Base-by-base conservation (phyloP, 2,329 filamentous ascomycete genomes). In the Fusarium succisae region DNA sequence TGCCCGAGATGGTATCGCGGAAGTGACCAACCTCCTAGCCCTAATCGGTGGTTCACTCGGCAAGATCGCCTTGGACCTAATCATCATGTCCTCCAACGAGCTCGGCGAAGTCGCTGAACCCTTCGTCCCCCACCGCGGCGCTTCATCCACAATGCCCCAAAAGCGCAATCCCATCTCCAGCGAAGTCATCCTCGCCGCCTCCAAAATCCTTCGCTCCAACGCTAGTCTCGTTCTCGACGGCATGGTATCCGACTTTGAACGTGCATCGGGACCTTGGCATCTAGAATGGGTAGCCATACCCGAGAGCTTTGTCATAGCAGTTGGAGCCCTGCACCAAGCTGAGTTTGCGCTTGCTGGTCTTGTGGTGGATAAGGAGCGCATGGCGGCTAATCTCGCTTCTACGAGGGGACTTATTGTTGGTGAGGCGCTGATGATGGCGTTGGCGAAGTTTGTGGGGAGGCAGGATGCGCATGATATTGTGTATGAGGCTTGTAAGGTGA, bases 351-450 rank as follows among this genome's bases (percentile, higher is more conserved):
- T 90, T 3, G 81, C 82, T 1, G 88, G 87, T 0, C 81, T 90
- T 1, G 84, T 86, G 4, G 88, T 90, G 10, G 84, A 89, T 68
- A 80, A 80, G 0, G 82, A 84, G 56, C 79, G 83, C 20, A 89
- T 90, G 87, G 73, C 84, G 60, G 76, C 79, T 1, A 90, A 90
- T 69, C 80, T 90, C 3, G 81, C 84, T 51, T 87, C 85, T 2
- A 88, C 87, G 0, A 81, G 81, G 47, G 88, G 88, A 0, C 78
- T 90, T 26, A 90, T 90, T 71, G 88, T 89, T 18, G 87, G 84
- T 1, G 88, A 90, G 79, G 87, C 88, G 5, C 86, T 90, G n/a
- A 90, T 90, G 88, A 90, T 90, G 88, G 85, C 83, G 4, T 81
- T 90, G 56, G 88, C 87, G n/a, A 82, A 84, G 22, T 80, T 85